These are phyloP conservation scores for Colletotrichum paranaense DNA, from an alignment of 2,329 filamentous ascomycete genomes.

Conservation along the genomic window DNA sequence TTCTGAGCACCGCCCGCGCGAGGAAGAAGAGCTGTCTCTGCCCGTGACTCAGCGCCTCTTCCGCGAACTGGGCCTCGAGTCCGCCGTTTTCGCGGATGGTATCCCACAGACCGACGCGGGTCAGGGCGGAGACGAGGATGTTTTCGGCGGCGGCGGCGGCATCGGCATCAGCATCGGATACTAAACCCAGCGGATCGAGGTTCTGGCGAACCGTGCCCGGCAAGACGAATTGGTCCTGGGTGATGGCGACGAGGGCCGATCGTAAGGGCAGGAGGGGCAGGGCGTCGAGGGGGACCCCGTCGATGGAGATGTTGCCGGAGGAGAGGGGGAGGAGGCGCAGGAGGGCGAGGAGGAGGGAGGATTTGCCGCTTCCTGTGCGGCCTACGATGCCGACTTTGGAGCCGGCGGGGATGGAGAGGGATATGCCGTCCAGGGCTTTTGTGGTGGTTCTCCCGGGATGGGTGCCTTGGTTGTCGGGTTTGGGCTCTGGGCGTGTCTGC, in stretches of 20 bases:
- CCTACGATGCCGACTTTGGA: conserved; percentile 50
- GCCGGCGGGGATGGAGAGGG: conserved; percentile 42
- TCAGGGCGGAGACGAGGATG: conserved; percentile 6
- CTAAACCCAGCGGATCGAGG: conserved; percentile 53
- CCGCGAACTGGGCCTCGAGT: conserved; percentile 39
- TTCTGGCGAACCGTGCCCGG: conserved; percentile 61
- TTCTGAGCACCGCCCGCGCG: conserved; percentile 45
- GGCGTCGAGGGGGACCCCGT: conserved; percentile 29
- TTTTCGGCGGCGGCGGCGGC: conserved; percentile 57
- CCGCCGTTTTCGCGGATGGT: conserved; percentile 40
- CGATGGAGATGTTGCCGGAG: conserved; percentile 50
- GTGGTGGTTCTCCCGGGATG: background rate
- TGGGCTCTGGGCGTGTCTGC: conserved; percentile 22
- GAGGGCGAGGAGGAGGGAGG: conserved; percentile 44
- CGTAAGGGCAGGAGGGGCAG: conserved; percentile 36
- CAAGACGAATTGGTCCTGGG: conserved; percentile 28
- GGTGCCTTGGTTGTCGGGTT: conserved; percentile 39
- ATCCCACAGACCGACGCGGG: conserved; percentile 34
- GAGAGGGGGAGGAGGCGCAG: conserved; percentile 59
- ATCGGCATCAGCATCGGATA: background rate
- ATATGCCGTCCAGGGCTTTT: conserved; percentile 53
- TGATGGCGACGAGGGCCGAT: conserved; percentile 34
- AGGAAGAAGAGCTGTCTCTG: conserved; percentile 48
- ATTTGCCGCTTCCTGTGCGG: conserved; percentile 45
- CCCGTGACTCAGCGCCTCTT: conserved; percentile 46